These are phyloP conservation scores for Theileria orientalis DNA, from an alignment of 169 alveolate genomes.

Conservation along the genomic window DNA sequence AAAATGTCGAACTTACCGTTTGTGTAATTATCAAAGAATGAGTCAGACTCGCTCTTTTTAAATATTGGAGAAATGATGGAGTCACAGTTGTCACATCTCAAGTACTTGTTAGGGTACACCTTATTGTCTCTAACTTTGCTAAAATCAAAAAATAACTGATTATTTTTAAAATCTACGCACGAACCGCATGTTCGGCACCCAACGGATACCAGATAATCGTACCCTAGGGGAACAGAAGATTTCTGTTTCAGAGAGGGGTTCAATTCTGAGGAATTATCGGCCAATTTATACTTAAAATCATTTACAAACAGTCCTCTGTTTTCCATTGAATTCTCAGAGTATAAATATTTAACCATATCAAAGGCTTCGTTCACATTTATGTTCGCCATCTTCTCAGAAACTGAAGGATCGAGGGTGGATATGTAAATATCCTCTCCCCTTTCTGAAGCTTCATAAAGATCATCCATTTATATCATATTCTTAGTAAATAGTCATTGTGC, in stretches of 20 bases:
- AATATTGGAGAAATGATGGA: constrained; percentile 53
- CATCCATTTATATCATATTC: constrained; percentile 36
- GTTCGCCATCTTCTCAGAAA: constrained; percentile 44
- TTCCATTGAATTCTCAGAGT: constrained; percentile 47
- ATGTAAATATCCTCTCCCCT: constrained; percentile 40
- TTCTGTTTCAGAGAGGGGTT: background rate
- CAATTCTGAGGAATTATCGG: background rate
- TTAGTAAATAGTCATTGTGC: background rate
- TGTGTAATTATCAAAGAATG: constrained; percentile 13
- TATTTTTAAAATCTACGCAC: constrained; percentile 41
- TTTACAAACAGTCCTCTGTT: constrained; percentile 10
- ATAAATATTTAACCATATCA: constrained; percentile 55
- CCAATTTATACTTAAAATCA: constrained; percentile 5
- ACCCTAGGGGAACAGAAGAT: constrained; percentile 10
- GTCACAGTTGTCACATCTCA: constrained; percentile 42
- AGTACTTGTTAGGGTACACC: constrained; percentile 15
- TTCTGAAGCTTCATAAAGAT: constrained; percentile 47
- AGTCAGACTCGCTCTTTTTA: constrained; percentile 36
- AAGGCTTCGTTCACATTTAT: constrained; percentile 61
- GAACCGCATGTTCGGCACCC: constrained; percentile 58
- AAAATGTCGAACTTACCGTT: background rate
- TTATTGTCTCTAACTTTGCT: background rate
- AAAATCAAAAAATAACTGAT: constrained; percentile 40
- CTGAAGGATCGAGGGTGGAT: constrained; percentile 35
- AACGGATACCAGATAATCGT: constrained; percentile 57